These are phyloP conservation scores for Symbiodinium natans DNA, from an alignment of 73 alveolate genomes.

Conservation along the genomic window DNA sequence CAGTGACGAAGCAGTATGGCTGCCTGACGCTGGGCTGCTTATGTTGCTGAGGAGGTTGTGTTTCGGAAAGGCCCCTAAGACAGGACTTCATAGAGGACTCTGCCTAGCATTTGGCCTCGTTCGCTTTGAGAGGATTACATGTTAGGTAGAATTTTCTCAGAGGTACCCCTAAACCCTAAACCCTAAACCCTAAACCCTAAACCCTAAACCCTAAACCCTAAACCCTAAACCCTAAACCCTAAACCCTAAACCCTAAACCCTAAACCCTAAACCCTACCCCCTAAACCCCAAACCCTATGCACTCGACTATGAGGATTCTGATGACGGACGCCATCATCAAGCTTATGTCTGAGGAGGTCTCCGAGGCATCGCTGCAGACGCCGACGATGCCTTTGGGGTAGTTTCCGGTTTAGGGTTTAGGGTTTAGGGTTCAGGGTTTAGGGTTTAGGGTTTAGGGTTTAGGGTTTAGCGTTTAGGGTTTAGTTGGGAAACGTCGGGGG, in stretches of 20 bases:
- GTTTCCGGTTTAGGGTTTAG: neutral
- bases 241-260: neutral
- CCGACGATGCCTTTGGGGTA: too few species aligned
- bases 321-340: slow-evolving; percentile 84
- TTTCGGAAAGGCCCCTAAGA: too few species aligned
- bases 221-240: neutral
- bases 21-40: slow-evolving; percentile 19
- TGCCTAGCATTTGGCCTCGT: too few species aligned
- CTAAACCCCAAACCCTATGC: neutral
- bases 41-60: too few species aligned
- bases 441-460: neutral
- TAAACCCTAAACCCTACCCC: neutral
- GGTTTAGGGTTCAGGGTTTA: neutral
- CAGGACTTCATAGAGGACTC: too few species aligned
- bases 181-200: neutral
- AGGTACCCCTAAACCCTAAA: neutral
- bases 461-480: too few species aligned
- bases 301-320: slow-evolving; percentile 11
- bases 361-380: slow-evolving; percentile 23
- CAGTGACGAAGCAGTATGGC: slow-evolving; percentile 83
- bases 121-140: too few species aligned
- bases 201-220: neutral
- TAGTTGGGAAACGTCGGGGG: too few species aligned
- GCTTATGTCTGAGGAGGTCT: slow-evolving; percentile 78
- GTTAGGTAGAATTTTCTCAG: neutral